These are phyloP conservation scores for Microdochium bolleyi DNA, from an alignment of 2,329 filamentous ascomycete species.

Conservation along the genomic window DNA sequence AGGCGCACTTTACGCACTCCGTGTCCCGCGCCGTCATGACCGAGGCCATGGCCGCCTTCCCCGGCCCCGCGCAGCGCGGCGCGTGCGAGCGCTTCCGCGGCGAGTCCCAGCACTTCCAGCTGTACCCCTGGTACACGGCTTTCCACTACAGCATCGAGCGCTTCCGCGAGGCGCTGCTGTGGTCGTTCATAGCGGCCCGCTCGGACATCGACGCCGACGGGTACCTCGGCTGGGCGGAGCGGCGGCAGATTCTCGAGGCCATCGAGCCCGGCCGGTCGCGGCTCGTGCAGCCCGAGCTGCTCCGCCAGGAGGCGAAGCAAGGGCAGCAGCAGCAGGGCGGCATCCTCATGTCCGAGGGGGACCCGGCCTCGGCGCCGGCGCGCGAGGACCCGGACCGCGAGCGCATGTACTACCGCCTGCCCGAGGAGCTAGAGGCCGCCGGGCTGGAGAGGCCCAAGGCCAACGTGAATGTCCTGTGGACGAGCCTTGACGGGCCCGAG, in stretches of 20 bases:
- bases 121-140: constrained; percentile 31
- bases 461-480: constrained; percentile 31
- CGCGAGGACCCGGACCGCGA: constrained; percentile 20
- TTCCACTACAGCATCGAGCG: constrained; percentile 36
- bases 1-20: constrained; percentile 33
- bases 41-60: constrained; percentile 32
- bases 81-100: constrained; percentile 31
- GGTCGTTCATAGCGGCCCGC: constrained; percentile 31
- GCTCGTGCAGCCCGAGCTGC: constrained; percentile 2
- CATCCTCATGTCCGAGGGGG: not conserved
- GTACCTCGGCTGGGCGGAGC: constrained; percentile 29
- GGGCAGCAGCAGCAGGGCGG: not conserved
- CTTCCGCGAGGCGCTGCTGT: constrained; percentile 31
- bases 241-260: constrained; percentile 24
- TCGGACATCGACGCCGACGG: constrained; percentile 27
- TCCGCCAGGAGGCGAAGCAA: not conserved
- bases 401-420: constrained; percentile 28
- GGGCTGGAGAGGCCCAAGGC: constrained; percentile 28
- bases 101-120: constrained; percentile 30
- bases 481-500: constrained; percentile 29
- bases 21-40: constrained; percentile 27
- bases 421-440: constrained; percentile 22
- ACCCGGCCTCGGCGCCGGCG: constrained; percentile 19
- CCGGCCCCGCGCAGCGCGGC: constrained; percentile 27
- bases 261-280: constrained; percentile 22